Evolutionary conservation across 176 grass and related monocot genomes (phyloP), one percentile per base, ranked within the genome.

Genomic region (Bolboschoenus planiculmis): DNA sequence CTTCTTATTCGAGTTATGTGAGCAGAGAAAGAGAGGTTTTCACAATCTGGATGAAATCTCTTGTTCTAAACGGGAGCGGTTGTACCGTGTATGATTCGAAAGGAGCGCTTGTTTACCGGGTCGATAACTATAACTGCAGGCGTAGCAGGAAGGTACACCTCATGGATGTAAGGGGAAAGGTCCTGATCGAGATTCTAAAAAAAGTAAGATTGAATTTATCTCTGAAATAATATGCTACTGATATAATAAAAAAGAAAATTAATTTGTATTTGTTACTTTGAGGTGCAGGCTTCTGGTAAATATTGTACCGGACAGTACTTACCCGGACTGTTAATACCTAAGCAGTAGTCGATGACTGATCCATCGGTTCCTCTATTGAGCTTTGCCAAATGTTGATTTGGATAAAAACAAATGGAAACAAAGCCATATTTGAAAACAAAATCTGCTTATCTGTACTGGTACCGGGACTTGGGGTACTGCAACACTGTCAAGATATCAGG

Each of bases 11-110:
- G 27, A 82, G 33, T 39, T 74, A 71, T 18, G 78, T 21, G 78
- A 91, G 87, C 51, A 36, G 71, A 75, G 56, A 79, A 83, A 86
- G 92, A 65, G 94, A 92, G 86, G 85, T 85, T 18, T 97, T 88
- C 78, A 93, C 91, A 1, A 62, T 97, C 39, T 97, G 94, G 85
- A 94, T 97, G 94, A 97, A 92, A 80, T 97, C 92, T 9, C 81
- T 97, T 53, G 92, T 94, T 43, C 87, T 97, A 77, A 92, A 88
- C 51, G 87, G 88, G 54, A 92, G 87, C 20, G 90, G 90, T 30
- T 94, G 94, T 86, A 79, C 91, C 21, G 87, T 97, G 44, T 97
- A 92, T 78, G 78, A 85, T 67, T 67, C 91, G 3, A 86, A 90
- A 56, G 90, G 94, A 54, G 1, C 62, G 31, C 86, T 91, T n/a